Conservation (phyloP, 768 basidiomycete species). For the Lactarius sp. region DNA sequence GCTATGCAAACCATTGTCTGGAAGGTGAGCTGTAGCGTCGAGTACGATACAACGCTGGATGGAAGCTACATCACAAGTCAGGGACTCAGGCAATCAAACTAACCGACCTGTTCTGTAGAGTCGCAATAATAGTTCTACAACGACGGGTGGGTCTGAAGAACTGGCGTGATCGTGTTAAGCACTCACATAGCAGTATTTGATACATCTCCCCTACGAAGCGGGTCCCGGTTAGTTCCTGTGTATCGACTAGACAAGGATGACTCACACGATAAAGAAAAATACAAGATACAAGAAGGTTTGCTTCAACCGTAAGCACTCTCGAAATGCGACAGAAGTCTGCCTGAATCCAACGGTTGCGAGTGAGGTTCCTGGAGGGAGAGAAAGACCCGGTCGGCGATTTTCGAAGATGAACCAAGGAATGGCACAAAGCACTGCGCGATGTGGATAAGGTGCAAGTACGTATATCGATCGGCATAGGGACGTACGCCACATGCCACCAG, state of each 20-base stretch:
- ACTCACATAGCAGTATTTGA: slow-evolving; percentile 69
- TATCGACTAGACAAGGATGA: slow-evolving; percentile 3
- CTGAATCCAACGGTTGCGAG: slow-evolving; percentile 62
- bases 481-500: slow-evolving; percentile 71
- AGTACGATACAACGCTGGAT: slow-evolving; percentile 60
- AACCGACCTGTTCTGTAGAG: slow-evolving; percentile 61
- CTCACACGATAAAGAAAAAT: slow-evolving; percentile 73
- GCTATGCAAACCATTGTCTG: slow-evolving; percentile 63
- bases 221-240: not conserved
- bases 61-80: not conserved
- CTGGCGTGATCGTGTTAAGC: not conserved
- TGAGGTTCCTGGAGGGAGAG: slow-evolving; percentile 49
- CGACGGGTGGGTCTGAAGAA: slow-evolving; percentile 5
- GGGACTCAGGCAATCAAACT: not conserved
- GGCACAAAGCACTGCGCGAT: slow-evolving; percentile 51
- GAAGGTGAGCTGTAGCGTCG: slow-evolving; percentile 62
- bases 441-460: not conserved
- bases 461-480: slow-evolving; percentile 5
- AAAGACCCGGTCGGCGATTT: slow-evolving; percentile 60
- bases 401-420: slow-evolving; percentile 72
- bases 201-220: slow-evolving; percentile 56
- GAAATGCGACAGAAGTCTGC: slow-evolving; percentile 57
- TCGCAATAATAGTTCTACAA: slow-evolving; percentile 61
- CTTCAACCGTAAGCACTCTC: slow-evolving; percentile 61
- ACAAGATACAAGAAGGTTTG: slow-evolving; percentile 71